Percentiles rank a stretch among this genome's conserved stretches.
Conservation (phyloP, 192 early-diverging fungal genomes). For the Rhizoclosmatium sp. region DNA sequence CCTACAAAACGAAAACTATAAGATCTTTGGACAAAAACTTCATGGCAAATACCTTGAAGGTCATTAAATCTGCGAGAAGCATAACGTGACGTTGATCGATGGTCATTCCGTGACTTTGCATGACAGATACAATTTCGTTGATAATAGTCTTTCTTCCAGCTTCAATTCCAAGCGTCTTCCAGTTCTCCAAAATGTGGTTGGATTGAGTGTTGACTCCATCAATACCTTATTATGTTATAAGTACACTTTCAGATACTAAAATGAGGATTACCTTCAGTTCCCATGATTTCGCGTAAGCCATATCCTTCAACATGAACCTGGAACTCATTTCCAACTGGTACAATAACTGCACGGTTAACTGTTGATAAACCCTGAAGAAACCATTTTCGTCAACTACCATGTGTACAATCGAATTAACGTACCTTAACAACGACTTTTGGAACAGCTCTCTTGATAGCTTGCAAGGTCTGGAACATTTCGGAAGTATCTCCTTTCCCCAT, state of each 20-base stretch:
- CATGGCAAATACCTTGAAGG: conserved; percentile 74
- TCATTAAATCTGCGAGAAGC: conserved; percentile 98
- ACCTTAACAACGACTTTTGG: conserved; percentile 88
- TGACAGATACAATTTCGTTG: conserved; percentile 85
- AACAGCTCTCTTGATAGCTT: conserved; percentile 83
- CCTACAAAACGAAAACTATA: conserved; percentile 55
- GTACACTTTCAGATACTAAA: conserved; percentile 9
- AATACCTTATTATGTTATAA: conserved; percentile 53
- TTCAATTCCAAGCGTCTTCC: conserved; percentile 93
- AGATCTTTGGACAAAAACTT: background rate
- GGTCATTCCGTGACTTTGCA: conserved; percentile 89
- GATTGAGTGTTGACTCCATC: conserved; percentile 79
- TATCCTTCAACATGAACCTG: conserved; percentile 91
- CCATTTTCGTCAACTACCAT: background rate
- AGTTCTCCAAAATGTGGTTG: conserved; percentile 94
- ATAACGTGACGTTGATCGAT: conserved; percentile 96
- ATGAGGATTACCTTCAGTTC: conserved; percentile 75
- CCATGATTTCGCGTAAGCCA: conserved; percentile 93
- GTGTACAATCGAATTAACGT: background rate
- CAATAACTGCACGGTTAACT: conserved; percentile 88
- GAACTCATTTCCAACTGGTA: conserved; percentile 56
- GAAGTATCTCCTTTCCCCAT: conserved; percentile 52
- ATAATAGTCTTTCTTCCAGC: conserved; percentile 92
- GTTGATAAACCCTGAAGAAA: conserved; percentile 73
- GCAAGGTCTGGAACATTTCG: conserved; percentile 75